These are phyloP conservation scores for Ceratocystis colombiana DNA, from an alignment of 2,329 filamentous ascomycete species.

Conservation along the genomic window DNA sequence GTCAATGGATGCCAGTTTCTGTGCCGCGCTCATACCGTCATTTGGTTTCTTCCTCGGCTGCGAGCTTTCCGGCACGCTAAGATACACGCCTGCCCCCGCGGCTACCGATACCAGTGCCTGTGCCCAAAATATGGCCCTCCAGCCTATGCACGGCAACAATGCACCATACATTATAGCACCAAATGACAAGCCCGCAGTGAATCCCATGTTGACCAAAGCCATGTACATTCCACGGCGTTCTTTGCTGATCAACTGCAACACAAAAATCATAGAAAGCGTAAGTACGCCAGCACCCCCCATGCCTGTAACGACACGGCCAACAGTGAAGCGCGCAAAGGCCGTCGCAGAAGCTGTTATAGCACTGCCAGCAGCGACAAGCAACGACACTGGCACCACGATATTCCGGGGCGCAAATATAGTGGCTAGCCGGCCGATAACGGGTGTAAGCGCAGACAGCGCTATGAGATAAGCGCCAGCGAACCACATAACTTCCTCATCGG, in stretches of 20 bases:
- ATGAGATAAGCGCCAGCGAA: slow-evolving; percentile 68
- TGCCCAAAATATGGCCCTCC: slow-evolving; percentile 63
- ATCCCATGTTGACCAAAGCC: slow-evolving; percentile 61
- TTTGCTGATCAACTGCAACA: slow-evolving; percentile 61
- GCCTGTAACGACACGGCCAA: slow-evolving; percentile 58
- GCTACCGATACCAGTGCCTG: slow-evolving; percentile 57
- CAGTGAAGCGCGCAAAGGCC: slow-evolving; percentile 52
- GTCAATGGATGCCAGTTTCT: slow-evolving; percentile 58
- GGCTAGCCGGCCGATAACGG: slow-evolving; percentile 60
- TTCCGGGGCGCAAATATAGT: slow-evolving; percentile 61
- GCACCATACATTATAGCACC: slow-evolving; percentile 62
- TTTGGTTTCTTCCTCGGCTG: neutral
- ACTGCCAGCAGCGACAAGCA: slow-evolving; percentile 50
- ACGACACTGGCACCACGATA: slow-evolving; percentile 53
- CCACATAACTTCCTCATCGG: slow-evolving; percentile 66
- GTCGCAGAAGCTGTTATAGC: slow-evolving; percentile 53
- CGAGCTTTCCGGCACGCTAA: slow-evolving; percentile 48
- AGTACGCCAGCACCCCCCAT: slow-evolving; percentile 61
- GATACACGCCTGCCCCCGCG: slow-evolving; percentile 51
- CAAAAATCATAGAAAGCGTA: slow-evolving; percentile 62
- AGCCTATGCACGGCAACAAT: slow-evolving; percentile 39
- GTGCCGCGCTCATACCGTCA: slow-evolving; percentile 14
- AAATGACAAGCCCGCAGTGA: slow-evolving; percentile 60
- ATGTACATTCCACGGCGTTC: slow-evolving; percentile 62
- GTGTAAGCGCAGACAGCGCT: slow-evolving; percentile 51